Percentiles rank a stretch among this genome's conserved stretches.
These are phyloP conservation scores for Fusarium incarnatum DNA, from an alignment of 2,329 filamentous ascomycete genomes.

Conservation along the genomic window DNA sequence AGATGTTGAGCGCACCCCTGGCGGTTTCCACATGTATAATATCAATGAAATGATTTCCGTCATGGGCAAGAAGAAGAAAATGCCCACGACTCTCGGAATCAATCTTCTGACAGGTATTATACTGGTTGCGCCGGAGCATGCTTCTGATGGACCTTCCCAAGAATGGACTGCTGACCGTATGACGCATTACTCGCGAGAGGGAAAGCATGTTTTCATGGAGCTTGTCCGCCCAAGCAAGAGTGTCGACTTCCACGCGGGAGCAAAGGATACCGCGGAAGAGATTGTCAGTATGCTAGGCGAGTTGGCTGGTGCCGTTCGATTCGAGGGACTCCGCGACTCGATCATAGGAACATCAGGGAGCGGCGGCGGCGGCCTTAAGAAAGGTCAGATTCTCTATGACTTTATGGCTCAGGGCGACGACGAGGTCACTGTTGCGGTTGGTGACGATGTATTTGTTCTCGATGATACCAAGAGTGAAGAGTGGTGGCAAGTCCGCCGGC, in stretches of 20 bases:
- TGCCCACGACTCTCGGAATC: constrained; percentile 96
- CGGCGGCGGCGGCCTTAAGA: constrained; percentile 66
- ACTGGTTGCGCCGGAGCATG: constrained; percentile 88
- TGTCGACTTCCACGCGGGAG: constrained; percentile 95
- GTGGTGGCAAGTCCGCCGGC: constrained; percentile 94
- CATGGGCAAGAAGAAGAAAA: constrained; percentile 97
- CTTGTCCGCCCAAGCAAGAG: constrained; percentile 92
- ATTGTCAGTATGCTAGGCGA: constrained; percentile 91
- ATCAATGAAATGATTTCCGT: constrained; percentile 98
- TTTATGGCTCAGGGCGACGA: constrained; percentile 97
- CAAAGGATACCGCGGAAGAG: constrained; percentile 95
- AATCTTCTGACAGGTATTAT: constrained; percentile 90
- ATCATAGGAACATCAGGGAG: constrained; percentile 79
- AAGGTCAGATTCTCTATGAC: constrained; percentile 89
- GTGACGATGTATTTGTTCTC: constrained; percentile 89
- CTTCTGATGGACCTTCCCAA: constrained; percentile 83
- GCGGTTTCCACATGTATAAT: constrained; percentile 93
- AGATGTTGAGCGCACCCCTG: constrained; percentile 67
- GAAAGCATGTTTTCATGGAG: constrained; percentile 97
- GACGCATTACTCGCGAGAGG: constrained; percentile 97
- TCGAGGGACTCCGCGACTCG: constrained; percentile 86
- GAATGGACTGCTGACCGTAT: constrained; percentile 96
- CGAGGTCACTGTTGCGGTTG: constrained; percentile 90
- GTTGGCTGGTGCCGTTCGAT: constrained; percentile 84
- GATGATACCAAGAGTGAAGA: constrained; percentile 95